Percentiles rank a stretch among this genome's conserved stretches.
phyloP scores from a whole-genome alignment of 139 green algal species.

The Mesotaenium endlicherianum region DNA sequence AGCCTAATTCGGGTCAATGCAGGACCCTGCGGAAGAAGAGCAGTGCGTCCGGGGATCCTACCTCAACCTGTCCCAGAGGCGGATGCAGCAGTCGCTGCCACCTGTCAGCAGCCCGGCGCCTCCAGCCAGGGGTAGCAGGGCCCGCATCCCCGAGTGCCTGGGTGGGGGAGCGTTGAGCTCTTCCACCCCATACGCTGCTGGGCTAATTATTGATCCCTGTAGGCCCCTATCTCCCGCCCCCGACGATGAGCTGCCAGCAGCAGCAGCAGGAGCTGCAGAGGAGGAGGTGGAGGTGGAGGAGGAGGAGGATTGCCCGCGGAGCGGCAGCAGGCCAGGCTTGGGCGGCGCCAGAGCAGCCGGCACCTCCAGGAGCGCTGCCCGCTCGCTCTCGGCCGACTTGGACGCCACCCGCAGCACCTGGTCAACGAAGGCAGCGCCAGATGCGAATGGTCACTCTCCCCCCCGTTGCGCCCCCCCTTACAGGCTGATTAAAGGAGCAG shows the following conservation, averaged over 20 bases:
- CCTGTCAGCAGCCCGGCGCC: constrained; percentile 30
- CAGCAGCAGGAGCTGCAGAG: background rate
- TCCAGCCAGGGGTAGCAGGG: constrained; percentile 22
- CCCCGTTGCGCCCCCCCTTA: too few relatives aligned
- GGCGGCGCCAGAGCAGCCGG: background rate
- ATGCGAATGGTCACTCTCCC: too few relatives aligned
- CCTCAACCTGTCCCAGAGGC: constrained; percentile 34
- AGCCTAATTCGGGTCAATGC: background rate
- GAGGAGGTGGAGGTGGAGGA: background rate
- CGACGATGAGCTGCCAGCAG: background rate
- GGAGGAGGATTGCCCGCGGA: background rate
- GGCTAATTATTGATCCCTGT: background rate
- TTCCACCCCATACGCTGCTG: constrained; percentile 10
- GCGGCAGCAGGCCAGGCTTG: background rate
- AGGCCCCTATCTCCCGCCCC: background rate
- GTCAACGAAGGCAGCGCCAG: too few relatives aligned
- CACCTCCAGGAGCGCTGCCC: background rate
- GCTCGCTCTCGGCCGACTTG: background rate
- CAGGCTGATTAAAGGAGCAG: too few relatives aligned
- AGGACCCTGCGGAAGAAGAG: background rate
- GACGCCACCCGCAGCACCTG: constrained; percentile 10
- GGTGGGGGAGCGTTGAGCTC: constrained; percentile 37
- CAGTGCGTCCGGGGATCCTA: background rate
- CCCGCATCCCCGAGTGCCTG: constrained; percentile 6
- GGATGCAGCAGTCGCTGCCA: constrained; percentile 47